Evolutionary conservation across 257 asterid species (phyloP).

Genomic region (Dorcoceras hygrometricum): DNA sequence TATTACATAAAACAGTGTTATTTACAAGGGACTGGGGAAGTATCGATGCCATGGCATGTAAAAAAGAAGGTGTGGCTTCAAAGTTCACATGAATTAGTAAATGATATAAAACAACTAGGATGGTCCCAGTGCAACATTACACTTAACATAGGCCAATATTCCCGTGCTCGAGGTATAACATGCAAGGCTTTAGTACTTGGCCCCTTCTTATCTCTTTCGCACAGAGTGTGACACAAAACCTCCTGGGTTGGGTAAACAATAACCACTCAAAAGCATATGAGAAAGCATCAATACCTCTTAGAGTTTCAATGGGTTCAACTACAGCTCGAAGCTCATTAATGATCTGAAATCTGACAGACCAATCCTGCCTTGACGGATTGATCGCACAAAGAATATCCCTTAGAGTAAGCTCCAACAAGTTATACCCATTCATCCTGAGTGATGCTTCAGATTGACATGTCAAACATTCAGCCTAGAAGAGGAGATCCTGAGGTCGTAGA

Average conservation of each 20-base stretch:
- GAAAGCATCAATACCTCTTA: slow-evolving; percentile 61
- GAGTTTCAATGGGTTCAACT: slow-evolving; percentile 59
- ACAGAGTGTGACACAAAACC: neutral
- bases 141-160: neutral
- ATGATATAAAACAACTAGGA: neutral
- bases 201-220: neutral
- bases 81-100: neutral
- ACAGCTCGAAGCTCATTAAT: slow-evolving; percentile 55
- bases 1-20: neutral
- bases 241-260: neutral
- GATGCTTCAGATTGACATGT: neutral
- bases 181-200: neutral
- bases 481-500: neutral
- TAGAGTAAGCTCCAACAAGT: slow-evolving; percentile 38
- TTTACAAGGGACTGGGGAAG: neutral
- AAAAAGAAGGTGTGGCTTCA: neutral
- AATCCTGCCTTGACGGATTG: slow-evolving; percentile 59
- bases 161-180: neutral
- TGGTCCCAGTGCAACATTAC: neutral
- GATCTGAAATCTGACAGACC: slow-evolving; percentile 52
- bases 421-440: neutral
- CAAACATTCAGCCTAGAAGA: neutral
- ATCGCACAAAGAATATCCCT: neutral
- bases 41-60: neutral
- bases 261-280: slow-evolving; percentile 1